phyloP scores from a whole-genome alignment of 164 flowering plant genomes.

The Berberis thunbergii region DNA sequence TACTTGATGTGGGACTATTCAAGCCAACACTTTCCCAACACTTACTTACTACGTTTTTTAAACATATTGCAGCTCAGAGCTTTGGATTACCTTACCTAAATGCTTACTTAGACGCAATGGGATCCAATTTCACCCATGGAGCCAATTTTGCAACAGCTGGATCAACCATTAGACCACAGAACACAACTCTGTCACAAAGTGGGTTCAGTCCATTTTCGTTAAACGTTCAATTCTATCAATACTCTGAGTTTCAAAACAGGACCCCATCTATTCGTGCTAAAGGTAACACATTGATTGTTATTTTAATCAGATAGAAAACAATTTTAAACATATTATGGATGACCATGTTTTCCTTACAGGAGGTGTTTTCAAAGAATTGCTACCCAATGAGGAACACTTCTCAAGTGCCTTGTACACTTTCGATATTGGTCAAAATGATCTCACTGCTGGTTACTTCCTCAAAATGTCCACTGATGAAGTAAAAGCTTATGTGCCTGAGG shows the following conservation, averaged over 20 bases:
- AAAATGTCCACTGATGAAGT: conserved; percentile 35
- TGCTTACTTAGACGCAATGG: conserved; percentile 48
- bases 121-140: conserved; percentile 57
- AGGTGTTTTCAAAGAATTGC: conserved; percentile 20
- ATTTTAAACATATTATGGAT: background rate
- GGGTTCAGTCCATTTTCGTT: conserved; percentile 63
- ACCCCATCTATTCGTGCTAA: conserved; percentile 19
- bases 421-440: conserved; percentile 55
- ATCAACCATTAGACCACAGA: conserved; percentile 41
- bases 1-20: too few relatives aligned
- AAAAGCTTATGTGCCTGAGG: conserved; percentile 33
- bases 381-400: conserved; percentile 36
- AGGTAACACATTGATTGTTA: conserved; percentile 15
- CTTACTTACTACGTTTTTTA: too few relatives aligned
- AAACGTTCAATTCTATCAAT: conserved; percentile 38
- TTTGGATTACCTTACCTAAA: conserved; percentile 38
- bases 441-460: conserved; percentile 28
- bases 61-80: conserved; percentile 29
- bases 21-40: too few relatives aligned
- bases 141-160: conserved; percentile 45
- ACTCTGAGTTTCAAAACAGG: conserved; percentile 29
- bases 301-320: background rate
- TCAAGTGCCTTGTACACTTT: conserved; percentile 39
- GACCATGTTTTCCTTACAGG: conserved; percentile 14
- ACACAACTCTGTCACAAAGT: conserved; percentile 30